These are phyloP conservation scores for Naematelia aurantialba DNA, from an alignment of 768 basidiomycete genomes.

Conservation along the genomic window DNA sequence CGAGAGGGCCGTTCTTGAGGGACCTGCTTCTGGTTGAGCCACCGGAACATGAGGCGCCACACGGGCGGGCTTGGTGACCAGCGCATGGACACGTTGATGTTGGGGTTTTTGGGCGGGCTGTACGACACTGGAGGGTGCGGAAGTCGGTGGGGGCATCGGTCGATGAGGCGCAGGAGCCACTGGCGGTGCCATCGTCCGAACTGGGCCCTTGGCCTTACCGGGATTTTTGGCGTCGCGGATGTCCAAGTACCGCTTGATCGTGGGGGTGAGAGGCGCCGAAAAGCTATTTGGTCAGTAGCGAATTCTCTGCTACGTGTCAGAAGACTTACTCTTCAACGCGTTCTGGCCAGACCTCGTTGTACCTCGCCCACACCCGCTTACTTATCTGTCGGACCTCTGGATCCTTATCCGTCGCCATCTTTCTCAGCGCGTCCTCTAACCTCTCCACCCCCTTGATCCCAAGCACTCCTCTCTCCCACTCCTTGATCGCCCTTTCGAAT, in stretches of 20 bases:
- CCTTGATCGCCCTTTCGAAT: conserved; percentile 33
- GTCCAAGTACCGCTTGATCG: conserved; percentile 50
- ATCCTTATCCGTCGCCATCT: conserved; percentile 52
- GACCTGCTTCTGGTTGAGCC: conserved; percentile 2
- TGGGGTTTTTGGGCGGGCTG: not conserved
- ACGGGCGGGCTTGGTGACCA: conserved; percentile 1
- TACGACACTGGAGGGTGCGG: conserved; percentile 1
- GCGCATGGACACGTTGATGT: conserved; percentile 1
- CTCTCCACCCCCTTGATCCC: conserved; percentile 36
- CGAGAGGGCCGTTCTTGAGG: not conserved
- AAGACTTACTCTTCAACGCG: conserved; percentile 47
- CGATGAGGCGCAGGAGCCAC: conserved; percentile 7
- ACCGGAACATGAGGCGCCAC: not conserved
- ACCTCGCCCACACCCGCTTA: conserved; percentile 51
- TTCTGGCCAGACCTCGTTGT: conserved; percentile 47
- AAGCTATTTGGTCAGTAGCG: conserved; percentile 39
- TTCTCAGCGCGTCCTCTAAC: conserved; percentile 49
- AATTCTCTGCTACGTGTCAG: not conserved
- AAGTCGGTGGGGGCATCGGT: conserved; percentile 5
- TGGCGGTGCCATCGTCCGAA: conserved; percentile 9
- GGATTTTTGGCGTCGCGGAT: conserved; percentile 25
- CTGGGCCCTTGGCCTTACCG: conserved; percentile 9
- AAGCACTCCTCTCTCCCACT: conserved; percentile 43
- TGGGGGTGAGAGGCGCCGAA: conserved; percentile 52
- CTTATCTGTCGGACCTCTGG: conserved; percentile 48